phyloP scores from a whole-genome alignment of 306 rosid genomes.

The Rosa chinensis region DNA sequence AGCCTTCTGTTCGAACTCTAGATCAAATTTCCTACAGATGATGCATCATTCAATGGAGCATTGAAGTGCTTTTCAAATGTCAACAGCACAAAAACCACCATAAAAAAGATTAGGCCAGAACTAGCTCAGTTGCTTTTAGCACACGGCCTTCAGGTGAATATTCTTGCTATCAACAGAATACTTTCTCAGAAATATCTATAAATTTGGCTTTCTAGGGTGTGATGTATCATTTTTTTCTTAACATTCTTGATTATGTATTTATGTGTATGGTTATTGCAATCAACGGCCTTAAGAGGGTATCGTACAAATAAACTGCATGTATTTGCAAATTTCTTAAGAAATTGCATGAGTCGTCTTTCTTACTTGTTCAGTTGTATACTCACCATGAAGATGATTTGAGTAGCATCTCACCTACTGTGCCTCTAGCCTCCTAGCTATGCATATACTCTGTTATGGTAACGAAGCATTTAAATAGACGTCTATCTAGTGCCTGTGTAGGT shows the following conservation, averaged over 20 bases:
- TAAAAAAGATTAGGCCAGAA: slow-evolving; percentile 62
- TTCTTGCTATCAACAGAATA: slow-evolving; percentile 3
- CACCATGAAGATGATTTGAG: background rate
- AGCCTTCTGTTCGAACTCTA: slow-evolving; percentile 81
- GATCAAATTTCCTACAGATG: slow-evolving; percentile 46
- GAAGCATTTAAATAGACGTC: background rate
- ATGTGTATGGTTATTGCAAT: background rate
- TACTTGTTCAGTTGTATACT: background rate
- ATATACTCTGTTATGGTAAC: background rate
- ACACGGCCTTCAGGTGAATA: slow-evolving; percentile 85
- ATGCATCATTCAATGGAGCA: slow-evolving; percentile 59
- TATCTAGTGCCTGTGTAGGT: background rate
- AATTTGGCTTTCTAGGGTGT: background rate
- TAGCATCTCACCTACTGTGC: background rate
- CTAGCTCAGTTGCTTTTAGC: slow-evolving; percentile 69
- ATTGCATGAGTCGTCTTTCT: background rate
- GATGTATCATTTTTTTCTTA: background rate
- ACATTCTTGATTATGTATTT: background rate
- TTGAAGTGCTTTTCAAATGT: slow-evolving; percentile 70
- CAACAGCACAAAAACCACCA: slow-evolving; percentile 53
- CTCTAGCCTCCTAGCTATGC: background rate
- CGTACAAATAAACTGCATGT: background rate
- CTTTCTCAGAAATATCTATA: background rate
- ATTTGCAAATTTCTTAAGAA: background rate
- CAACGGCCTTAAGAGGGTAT: background rate